Conservation (phyloP, 164 flowering plant species). For the Berberis thunbergii region DNA sequence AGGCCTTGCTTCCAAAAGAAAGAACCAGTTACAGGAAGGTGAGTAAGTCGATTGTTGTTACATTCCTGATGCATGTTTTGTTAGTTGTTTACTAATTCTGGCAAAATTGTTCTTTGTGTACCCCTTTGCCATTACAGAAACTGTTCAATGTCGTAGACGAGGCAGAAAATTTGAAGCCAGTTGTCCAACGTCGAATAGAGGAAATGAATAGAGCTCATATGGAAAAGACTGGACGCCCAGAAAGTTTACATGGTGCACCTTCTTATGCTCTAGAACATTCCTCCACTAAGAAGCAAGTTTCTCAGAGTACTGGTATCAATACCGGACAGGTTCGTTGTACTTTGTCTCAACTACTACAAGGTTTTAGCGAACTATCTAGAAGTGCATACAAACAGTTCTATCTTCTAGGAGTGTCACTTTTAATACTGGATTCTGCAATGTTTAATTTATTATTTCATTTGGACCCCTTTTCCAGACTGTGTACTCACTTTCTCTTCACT, state of each 20-base stretch:
- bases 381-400: too few relatives aligned
- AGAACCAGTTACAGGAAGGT: constrained; percentile 48
- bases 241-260: constrained; percentile 20
- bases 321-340: constrained; percentile 32
- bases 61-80: neutral
- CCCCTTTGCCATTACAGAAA: constrained; percentile 36
- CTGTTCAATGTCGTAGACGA: constrained; percentile 56
- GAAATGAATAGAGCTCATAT: constrained; percentile 36
- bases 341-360: too few relatives aligned
- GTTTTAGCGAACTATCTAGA: too few relatives aligned
- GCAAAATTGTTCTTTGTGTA: neutral
- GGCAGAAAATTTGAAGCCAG: constrained; percentile 71
- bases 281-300: constrained; percentile 16
- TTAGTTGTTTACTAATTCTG: too few relatives aligned
- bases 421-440: too few relatives aligned
- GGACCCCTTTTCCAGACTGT: too few relatives aligned
- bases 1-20: constrained; percentile 37
- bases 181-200: constrained; percentile 32
- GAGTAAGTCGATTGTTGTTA: neutral
- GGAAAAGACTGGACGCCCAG: constrained; percentile 23
- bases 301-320: constrained; percentile 7
- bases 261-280: constrained; percentile 28
- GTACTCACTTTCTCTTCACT: too few relatives aligned
- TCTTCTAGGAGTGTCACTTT: too few relatives aligned
- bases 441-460: too few relatives aligned